These are phyloP conservation scores for Anthostomella pinea DNA, from an alignment of 2,329 filamentous ascomycete species.

Conservation along the genomic window DNA sequence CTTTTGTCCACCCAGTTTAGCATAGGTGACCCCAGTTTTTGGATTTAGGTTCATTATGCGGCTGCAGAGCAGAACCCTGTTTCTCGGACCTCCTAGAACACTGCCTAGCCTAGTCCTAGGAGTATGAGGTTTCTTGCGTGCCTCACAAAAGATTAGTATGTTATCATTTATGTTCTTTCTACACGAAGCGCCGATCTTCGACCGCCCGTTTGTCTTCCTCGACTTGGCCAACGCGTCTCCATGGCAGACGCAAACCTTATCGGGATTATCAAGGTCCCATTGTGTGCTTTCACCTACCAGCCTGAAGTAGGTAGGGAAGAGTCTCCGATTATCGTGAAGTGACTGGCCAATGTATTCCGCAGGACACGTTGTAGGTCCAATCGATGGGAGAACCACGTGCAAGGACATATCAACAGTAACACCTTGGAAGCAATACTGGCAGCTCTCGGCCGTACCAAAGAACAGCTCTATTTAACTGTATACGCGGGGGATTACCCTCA, in stretches of 20 bases:
- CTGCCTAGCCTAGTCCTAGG: too few relatives aligned
- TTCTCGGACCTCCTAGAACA: too few relatives aligned
- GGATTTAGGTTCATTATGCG: too few relatives aligned
- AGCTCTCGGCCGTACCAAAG: neutral
- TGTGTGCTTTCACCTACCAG: neutral
- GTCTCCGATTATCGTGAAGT: neutral
- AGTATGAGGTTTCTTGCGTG: too few relatives aligned
- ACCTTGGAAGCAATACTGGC: neutral
- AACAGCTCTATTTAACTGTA: conserved; percentile 1
- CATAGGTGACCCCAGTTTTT: too few relatives aligned
- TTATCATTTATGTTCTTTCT: too few relatives aligned
- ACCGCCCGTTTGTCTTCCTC: too few relatives aligned
- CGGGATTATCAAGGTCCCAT: neutral
- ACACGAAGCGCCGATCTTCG: too few relatives aligned
- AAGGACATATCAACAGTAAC: neutral
- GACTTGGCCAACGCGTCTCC: too few relatives aligned
- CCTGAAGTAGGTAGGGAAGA: neutral
- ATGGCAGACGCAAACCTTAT: neutral
- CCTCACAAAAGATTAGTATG: too few relatives aligned
- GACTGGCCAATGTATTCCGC: conserved; percentile 1
- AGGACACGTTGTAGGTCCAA: neutral
- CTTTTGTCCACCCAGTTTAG: too few relatives aligned
- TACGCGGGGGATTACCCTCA: neutral
- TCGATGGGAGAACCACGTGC: neutral
- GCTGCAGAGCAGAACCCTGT: too few relatives aligned